phyloP scores from a whole-genome alignment of 495 filamentous ascomycete genomes.

The Talaromyces proteolyticus region DNA sequence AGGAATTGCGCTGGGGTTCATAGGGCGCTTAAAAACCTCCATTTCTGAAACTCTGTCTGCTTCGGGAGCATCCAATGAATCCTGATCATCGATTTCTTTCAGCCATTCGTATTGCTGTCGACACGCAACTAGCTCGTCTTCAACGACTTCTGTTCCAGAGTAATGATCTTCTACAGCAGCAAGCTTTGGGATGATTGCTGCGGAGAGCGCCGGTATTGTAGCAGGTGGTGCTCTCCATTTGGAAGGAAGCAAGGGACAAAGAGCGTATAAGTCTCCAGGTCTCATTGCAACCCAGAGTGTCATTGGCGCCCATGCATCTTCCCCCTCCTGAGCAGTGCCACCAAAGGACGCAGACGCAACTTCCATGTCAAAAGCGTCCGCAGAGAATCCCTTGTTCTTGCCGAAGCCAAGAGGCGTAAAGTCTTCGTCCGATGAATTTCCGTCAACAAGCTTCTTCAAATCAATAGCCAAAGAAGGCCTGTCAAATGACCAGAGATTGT shows the following conservation, averaged over 20 bases:
- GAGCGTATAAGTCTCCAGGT: conserved; percentile 79
- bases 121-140: conserved; percentile 38
- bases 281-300: conserved; percentile 88
- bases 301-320: conserved; percentile 84
- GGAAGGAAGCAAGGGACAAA: conserved; percentile 80
- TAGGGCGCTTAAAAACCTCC: conserved; percentile 67
- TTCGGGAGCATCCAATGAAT: conserved; percentile 33
- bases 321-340: conserved; percentile 51
- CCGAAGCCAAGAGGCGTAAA: conserved; percentile 63
- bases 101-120: conserved; percentile 80
- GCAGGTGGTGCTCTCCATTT: conserved; percentile 76
- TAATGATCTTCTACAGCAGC: conserved; percentile 54
- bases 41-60: conserved; percentile 15
- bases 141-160: conserved; percentile 38
- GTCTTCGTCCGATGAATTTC: conserved; percentile 68
- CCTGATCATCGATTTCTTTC: conserved; percentile 69
- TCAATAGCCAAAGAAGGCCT: conserved; percentile 76
- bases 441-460: conserved; percentile 74
- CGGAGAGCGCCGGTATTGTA: conserved; percentile 68
- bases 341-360: conserved; percentile 82
- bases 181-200: conserved; percentile 62
- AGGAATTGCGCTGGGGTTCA: conserved; percentile 64
- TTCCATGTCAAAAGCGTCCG: conserved; percentile 81
- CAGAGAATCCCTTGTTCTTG: conserved; percentile 73
- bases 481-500: conserved; percentile 79